Percentiles rank a stretch among this genome's conserved stretches.
phyloP scores from a whole-genome alignment of 352 stramenopile species.

The Detonula confervacea region DNA sequence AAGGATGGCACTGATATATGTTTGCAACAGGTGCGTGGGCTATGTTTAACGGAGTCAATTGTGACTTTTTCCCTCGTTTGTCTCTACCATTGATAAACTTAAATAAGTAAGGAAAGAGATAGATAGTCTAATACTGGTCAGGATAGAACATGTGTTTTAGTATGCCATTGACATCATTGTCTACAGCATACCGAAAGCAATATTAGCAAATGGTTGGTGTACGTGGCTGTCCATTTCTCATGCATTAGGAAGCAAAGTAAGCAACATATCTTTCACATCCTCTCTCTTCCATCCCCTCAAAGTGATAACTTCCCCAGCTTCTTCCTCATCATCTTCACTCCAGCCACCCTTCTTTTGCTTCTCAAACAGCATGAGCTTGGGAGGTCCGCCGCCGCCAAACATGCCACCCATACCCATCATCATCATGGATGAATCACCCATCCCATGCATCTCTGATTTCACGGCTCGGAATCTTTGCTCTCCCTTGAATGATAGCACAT shows the following conservation, averaged over 20 bases:
- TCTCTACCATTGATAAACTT: too few species aligned
- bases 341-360: conserved; percentile 45
- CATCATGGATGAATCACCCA: conserved; percentile 5
- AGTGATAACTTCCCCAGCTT: conserved; percentile 37
- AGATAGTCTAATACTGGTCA: too few species aligned
- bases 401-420: conserved; percentile 23
- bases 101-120: too few species aligned
- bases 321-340: conserved; percentile 45
- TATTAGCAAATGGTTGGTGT: too few species aligned
- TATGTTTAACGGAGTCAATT: too few species aligned
- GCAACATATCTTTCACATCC: conserved; percentile 53
- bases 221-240: conserved; percentile 10
- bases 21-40: too few species aligned
- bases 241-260: conserved; percentile 47
- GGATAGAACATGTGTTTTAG: too few species aligned
- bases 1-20: too few species aligned
- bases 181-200: too few species aligned
- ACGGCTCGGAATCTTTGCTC: conserved; percentile 34
- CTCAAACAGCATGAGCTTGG: conserved; percentile 50
- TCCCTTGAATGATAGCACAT: conserved; percentile 45
- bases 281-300: conserved; percentile 52
- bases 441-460: not conserved
- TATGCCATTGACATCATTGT: too few species aligned
- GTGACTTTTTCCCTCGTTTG: too few species aligned
- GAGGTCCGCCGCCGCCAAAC: conserved; percentile 13